A percentile compares a stretch with the other conserved stretches of the same genome.
These are phyloP conservation scores for Prunus padus DNA, from an alignment of 306 rosid species.

Conservation along the genomic window DNA sequence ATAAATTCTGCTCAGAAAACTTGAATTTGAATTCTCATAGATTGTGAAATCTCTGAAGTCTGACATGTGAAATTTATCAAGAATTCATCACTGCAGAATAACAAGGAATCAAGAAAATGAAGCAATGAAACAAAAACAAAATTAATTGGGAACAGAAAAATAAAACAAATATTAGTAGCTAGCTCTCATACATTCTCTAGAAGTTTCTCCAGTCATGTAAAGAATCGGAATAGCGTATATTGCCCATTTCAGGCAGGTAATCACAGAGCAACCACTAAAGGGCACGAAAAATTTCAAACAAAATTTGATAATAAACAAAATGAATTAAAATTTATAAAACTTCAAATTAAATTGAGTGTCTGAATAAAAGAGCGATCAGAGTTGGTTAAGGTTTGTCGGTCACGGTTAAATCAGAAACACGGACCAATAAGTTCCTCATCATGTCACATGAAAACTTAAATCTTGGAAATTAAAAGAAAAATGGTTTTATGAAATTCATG, in stretches of 20 bases:
- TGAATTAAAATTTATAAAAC: accelerated
- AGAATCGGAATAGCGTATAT: slow-evolving; percentile 80
- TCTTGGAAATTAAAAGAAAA: accelerated
- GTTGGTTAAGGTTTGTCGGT: slow-evolving; percentile 49
- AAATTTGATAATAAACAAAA: background rate
- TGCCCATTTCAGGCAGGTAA: slow-evolving; percentile 56
- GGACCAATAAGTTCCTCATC: slow-evolving; percentile 69
- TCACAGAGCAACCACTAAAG: slow-evolving; percentile 52
- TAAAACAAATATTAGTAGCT: background rate
- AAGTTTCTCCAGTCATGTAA: slow-evolving; percentile 29
- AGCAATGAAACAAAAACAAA: accelerated
- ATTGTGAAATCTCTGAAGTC: slow-evolving; percentile 71
- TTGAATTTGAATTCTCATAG: slow-evolving; percentile 67
- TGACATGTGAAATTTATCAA: slow-evolving; percentile 75
- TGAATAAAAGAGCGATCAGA: slow-evolving; percentile 46
- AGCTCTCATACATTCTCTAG: slow-evolving; percentile 41
- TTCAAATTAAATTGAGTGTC: background rate
- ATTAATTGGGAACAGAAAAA: background rate
- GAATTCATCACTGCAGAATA: slow-evolving; percentile 49
- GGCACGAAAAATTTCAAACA: background rate
- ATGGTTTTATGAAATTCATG: background rate
- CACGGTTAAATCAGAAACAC: slow-evolving; percentile 73
- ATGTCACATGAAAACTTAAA: slow-evolving; percentile 25
- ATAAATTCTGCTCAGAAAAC: slow-evolving; percentile 41
- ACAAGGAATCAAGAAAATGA: background rate